phyloP scores from a whole-genome alignment of 352 stramenopile species.

The Phytopythium delawarense region DNA sequence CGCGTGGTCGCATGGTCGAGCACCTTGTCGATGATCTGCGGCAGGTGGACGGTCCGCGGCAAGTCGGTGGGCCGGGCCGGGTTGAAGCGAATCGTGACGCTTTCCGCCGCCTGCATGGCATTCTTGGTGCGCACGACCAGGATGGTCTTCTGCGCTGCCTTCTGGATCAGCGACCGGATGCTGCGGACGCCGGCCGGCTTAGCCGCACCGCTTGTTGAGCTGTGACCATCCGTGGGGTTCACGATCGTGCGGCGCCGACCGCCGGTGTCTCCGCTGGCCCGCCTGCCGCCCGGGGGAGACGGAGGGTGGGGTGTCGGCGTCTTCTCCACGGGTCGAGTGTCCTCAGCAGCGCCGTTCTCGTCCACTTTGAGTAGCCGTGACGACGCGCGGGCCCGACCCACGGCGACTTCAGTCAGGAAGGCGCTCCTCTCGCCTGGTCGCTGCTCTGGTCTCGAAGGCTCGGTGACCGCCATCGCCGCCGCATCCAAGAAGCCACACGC shows the following conservation, averaged over 20 bases:
- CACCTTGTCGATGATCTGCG: constrained; percentile 44
- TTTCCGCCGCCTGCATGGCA: constrained; percentile 58
- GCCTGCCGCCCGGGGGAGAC: neutral
- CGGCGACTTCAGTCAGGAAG: constrained; percentile 3
- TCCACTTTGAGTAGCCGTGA: neutral
- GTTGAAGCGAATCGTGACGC: constrained; percentile 58
- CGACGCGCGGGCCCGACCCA: neutral
- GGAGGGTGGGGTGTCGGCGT: neutral
- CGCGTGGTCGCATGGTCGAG: constrained; percentile 18
- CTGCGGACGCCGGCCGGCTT: constrained; percentile 48
- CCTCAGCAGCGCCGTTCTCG: neutral
- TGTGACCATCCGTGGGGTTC: neutral
- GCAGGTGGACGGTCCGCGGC: constrained; percentile 48
- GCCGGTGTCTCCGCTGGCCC: neutral
- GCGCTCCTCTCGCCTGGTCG: neutral
- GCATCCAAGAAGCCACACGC: neutral
- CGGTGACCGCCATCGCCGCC: constrained; percentile 2
- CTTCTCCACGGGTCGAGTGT: constrained; percentile 3
- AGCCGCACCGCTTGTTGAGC: too few species aligned
- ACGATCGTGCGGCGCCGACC: neutral
- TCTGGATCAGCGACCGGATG: constrained; percentile 58
- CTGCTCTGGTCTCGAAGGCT: neutral
- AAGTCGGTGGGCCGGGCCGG: constrained; percentile 40
- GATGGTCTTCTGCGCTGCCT: constrained; percentile 67
- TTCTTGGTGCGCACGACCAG: constrained; percentile 71